A percentile compares a stretch with the other conserved stretches of the same genome.
Evolutionary conservation across 805 yeast genomes (phyloP).

Genomic region (Clavispora phyllophila): DNA sequence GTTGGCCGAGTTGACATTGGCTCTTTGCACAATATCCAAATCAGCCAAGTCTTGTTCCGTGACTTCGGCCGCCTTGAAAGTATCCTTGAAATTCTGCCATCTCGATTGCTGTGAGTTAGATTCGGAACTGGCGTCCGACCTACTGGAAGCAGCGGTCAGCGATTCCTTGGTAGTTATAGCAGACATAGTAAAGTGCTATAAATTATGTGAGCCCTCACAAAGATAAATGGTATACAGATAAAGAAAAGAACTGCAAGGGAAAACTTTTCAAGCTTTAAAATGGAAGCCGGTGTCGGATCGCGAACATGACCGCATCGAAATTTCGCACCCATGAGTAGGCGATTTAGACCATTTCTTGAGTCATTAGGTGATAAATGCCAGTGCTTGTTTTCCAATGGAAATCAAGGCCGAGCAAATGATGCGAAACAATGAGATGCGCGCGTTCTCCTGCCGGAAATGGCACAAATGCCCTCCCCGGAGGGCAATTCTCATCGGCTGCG

Average conservation of each 20-base stretch:
- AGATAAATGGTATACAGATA: neutral
- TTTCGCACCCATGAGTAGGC: neutral
- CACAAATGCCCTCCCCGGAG: neutral
- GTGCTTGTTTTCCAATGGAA: neutral
- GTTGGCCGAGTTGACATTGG: conserved; percentile 22
- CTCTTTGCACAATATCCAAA: conserved; percentile 25
- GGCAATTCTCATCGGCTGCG: neutral
- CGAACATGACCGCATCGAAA: conserved; percentile 11
- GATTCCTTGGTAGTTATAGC: neutral
- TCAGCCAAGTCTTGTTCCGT: conserved; percentile 15
- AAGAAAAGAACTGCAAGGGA: neutral
- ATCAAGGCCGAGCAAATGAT: neutral
- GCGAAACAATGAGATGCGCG: neutral
- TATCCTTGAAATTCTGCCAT: conserved; percentile 23
- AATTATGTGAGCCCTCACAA: conserved; percentile 8
- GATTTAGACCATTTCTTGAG: neutral
- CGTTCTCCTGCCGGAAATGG: neutral
- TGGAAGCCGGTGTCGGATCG: neutral
- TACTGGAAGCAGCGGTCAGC: conserved; percentile 3
- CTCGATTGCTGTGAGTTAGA: conserved; percentile 8
- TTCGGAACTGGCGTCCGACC: conserved; percentile 3
- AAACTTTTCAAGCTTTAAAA: neutral
- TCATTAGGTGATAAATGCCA: neutral
- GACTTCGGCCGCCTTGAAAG: conserved; percentile 32
- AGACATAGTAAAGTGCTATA: neutral